phyloP scores from a whole-genome alignment of 495 filamentous ascomycete species.

The Letharia columbiana region DNA sequence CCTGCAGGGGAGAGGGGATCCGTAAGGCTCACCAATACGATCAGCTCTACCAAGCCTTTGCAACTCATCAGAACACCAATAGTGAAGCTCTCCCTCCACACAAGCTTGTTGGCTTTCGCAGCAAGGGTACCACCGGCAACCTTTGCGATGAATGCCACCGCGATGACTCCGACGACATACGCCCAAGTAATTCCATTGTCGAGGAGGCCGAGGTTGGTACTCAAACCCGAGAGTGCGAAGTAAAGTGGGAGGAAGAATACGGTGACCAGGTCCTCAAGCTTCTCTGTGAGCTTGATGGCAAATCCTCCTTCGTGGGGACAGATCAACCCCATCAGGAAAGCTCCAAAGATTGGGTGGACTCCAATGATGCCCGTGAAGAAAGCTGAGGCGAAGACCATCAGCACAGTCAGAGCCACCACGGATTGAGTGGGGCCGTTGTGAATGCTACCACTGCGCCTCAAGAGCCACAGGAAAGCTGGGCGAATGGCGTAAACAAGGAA shows the following conservation, averaged over 20 bases:
- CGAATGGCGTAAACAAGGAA: conserved; percentile 69
- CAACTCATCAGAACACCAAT: conserved; percentile 96
- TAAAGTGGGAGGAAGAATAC: conserved; percentile 91
- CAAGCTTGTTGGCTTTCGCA: conserved; percentile 63
- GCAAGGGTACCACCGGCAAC: conserved; percentile 78
- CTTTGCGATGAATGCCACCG: conserved; percentile 78
- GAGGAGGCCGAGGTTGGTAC: conserved; percentile 80
- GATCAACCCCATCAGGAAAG: conserved; percentile 80
- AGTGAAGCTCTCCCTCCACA: conserved; percentile 89
- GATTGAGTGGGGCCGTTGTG: conserved; percentile 87
- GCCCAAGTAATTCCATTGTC: conserved; percentile 80
- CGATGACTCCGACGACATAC: conserved; percentile 80
- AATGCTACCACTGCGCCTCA: conserved; percentile 65
- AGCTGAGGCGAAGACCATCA: conserved; percentile 71
- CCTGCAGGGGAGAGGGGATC: background rate
- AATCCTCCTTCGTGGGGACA: conserved; percentile 94
- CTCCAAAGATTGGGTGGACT: conserved; percentile 83
- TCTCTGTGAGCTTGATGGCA: conserved; percentile 89
- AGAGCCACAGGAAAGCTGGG: conserved; percentile 66
- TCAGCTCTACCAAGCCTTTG: conserved; percentile 91
- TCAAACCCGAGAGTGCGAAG: conserved; percentile 86
- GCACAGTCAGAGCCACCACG: conserved; percentile 72
- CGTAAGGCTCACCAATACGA: conserved; percentile 65
- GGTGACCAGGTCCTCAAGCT: conserved; percentile 86
- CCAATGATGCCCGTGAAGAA: conserved; percentile 96